Evolutionary conservation across 345 rosid species (phyloP), one percentile per base, ranked within the genome.

Genomic region (Moricandia arvensis): DNA sequence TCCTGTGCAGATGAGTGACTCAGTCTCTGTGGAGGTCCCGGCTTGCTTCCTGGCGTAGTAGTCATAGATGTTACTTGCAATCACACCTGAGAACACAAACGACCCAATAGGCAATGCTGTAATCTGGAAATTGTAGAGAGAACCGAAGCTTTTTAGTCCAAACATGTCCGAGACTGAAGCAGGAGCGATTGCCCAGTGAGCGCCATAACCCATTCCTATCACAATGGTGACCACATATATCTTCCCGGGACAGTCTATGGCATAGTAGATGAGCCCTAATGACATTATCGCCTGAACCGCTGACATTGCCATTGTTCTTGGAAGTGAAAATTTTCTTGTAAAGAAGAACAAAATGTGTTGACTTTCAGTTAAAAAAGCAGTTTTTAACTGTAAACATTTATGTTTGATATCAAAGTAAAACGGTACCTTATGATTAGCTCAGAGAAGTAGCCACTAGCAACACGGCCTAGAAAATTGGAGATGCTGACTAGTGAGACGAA

Each of bases 361-460:
- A 21, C 21, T 55, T 9, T 57, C 31, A 24, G 61, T 57, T 24
- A 43, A 43, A 43, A 5, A 17, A 55, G 57, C 35, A 59, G 15
- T n/a, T 53, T 15, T 21, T 47, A 30, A 2, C 5, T 43, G 11
- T 4, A 17, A 61, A 35, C 11, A 6, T 8, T n/a, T 9, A 66
- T n/a, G 51, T 74, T 6, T 24, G 30, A 68, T 60, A 24, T 5
- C 9, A 21, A 45, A 66, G 49, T 59, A 60, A 29, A 45, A 21
- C 55, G 18, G 60, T 66, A 78, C 95, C 95, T 88, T 17, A 93
- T 86, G 37, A 86, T 70, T 18, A 82, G 70, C 88, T 93, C 98
- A 3, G 98, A 90, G 71, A 93, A 89, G 89, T 87, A 90, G 13
- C 98, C 98, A 41, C 97, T 97, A 33, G 90, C 95, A 68, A 93